phyloP scores from a whole-genome alignment of 176 grass and related monocot genomes.

The Lolium rigidum region DNA sequence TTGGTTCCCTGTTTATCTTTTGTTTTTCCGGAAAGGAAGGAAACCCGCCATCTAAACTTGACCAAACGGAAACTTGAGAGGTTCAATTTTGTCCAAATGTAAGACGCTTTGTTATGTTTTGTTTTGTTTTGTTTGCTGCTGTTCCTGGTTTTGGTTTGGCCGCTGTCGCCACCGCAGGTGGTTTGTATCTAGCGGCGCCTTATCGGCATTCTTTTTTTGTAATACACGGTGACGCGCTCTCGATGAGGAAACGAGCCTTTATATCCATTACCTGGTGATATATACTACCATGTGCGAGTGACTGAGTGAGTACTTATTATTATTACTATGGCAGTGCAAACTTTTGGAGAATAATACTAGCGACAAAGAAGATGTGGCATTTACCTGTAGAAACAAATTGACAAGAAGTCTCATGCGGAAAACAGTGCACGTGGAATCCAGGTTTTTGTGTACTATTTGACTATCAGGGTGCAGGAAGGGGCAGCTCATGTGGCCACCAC shows the following conservation, averaged over 20 bases:
- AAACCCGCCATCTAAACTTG: not conserved
- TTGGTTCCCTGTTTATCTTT: too few relatives aligned
- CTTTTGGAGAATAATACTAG: constrained; percentile 18
- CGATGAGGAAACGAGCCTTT: too few relatives aligned
- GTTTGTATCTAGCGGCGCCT: not conserved
- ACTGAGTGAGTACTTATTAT: too few relatives aligned
- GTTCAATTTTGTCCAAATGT: not conserved
- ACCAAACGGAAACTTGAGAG: not conserved
- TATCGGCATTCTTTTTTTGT: not conserved
- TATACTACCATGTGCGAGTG: too few relatives aligned
- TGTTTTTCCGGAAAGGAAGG: too few relatives aligned
- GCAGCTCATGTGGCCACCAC: not conserved
- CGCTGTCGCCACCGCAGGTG: not conserved
- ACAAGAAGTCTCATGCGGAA: not conserved
- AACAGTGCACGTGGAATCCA: not conserved
- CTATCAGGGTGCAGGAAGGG: not conserved
- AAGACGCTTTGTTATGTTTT: not conserved
- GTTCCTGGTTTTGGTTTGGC: not conserved
- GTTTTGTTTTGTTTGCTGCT: too few relatives aligned
- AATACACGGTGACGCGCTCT: not conserved
- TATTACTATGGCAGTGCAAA: not conserved
- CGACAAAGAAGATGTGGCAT: not conserved
- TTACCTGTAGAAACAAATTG: not conserved
- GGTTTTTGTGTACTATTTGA: not conserved
- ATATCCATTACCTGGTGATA: too few relatives aligned